Base-by-base conservation (phyloP, 306 rosid genomes). In the Dalbergia cochinchinensis region DNA sequence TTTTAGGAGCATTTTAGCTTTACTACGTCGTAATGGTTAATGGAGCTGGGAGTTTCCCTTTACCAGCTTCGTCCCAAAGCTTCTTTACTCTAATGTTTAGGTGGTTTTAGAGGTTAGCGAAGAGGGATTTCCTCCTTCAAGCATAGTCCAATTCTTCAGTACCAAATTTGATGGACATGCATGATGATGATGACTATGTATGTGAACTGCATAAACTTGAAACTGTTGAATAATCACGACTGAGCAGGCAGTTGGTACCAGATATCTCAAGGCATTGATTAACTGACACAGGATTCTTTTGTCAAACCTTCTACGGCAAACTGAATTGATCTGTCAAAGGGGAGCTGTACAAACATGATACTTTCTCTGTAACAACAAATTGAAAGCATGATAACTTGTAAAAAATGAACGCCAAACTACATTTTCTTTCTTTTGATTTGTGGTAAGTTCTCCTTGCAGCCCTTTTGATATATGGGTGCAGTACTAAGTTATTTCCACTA, bases 321-420 rank as follows among this genome's bases (percentile, higher is more conserved):
- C 11, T 69, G 26, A 26, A 48, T 48, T 69, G 60, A 7, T 69
- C 22, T 48, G 15, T 0, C 42, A 48, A 48, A 70, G 22, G 48
- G n/a, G 15, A 70, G 51, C 10, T 51, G 48, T 31, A 70, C 35
- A 70, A 70, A 70, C 7, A n/a, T 70, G 74, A 4, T 33, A 47
- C 35, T 10, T 69, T 13, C 51, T 39, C 8, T 3, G 14, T 0
- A 9, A 65, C 6, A 42, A 45, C 34, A 8, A 42, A 41, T 8
- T 41, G 45, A 41, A 41, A 42, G 6, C 47, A 42, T 42, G 47
- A 47, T 47, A 10, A 10, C 10, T 53, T 5, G 20, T n/a, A n/a
- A 15, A 53, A 60, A 2, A 8, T 58, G 31, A 20, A 58, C 15
- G 35, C 22, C 6, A 20, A 58, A 58, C 64, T 58, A 19, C 34